Evolutionary conservation across 2,329 filamentous ascomycete species (phyloP), one percentile per base, ranked within the genome.

Genomic region (Fusarium transvaalense): DNA sequence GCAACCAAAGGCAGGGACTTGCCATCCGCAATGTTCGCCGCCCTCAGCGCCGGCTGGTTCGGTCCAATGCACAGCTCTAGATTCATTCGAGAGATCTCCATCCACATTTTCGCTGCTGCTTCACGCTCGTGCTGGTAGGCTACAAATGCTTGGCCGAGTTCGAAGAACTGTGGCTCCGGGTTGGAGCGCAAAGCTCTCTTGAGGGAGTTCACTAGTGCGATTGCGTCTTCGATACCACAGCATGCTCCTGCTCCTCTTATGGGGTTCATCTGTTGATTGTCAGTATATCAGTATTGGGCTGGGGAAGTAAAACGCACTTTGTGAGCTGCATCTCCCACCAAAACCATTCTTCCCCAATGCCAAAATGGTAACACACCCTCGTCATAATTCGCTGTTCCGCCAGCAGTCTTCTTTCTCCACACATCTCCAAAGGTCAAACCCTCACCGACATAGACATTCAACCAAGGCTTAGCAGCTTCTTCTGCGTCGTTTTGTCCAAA

Each of bases 211-310:
- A 67, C 63, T 3, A 66, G 7, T 1, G 41, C 31, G 29, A 66
- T 48, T 3, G 46, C 47, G n/a, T 66, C 64, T 15, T 66, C 64
- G 5, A 66, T 66, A 0, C 64, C 64, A 0, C 51, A 53, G 21
- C 64, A 66, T 34, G 64, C 64, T 17, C 64, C 64, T 23, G 64
- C 64, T 10, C 64, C 64, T 50, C 64, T 45, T 6, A 66, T 57
- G 0, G 64, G 64, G 3, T 66, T 66, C 51, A 66, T 66, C 64
- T 67, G 10, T 7, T 4, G 4, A 0, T 5, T 31, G 3, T 66
- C 13, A 66, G 46, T 4, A 25, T 39, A 9, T 2, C 10, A n/a
- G 3, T 6, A 5, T 15, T 6, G 7, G 2, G 13, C 4, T 8
- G 4, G 10, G 19, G 1, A 9, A 21, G 13, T 5, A 15, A 15